These are phyloP conservation scores for Boletus patriciae DNA, from an alignment of 768 basidiomycete genomes.

Conservation along the genomic window DNA sequence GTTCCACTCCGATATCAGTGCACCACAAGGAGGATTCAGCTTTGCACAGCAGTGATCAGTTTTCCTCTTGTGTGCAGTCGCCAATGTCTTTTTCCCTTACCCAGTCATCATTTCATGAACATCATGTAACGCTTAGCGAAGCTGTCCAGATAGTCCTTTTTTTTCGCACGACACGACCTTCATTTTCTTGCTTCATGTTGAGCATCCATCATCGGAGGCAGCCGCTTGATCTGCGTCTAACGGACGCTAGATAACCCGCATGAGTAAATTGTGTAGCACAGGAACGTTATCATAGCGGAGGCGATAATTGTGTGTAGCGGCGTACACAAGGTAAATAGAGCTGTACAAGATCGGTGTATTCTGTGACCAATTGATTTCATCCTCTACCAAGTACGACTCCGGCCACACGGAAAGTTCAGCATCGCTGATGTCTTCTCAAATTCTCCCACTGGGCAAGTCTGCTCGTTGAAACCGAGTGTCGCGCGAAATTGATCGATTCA, in stretches of 20 bases:
- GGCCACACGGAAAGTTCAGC: neutral
- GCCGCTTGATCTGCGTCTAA: conserved; percentile 30
- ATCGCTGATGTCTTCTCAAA: conserved; percentile 81
- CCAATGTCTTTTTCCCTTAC: conserved; percentile 9
- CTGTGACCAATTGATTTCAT: neutral
- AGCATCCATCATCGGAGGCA: conserved; percentile 26
- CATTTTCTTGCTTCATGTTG: conserved; percentile 24
- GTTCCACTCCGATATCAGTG: conserved; percentile 85
- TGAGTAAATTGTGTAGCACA: conserved; percentile 20
- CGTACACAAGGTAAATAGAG: conserved; percentile 8
- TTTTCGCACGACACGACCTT: conserved; percentile 11
- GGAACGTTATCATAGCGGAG: conserved; percentile 22
- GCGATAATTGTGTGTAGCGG: conserved; percentile 18
- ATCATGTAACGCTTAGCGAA: conserved; percentile 15
- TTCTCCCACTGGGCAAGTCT: conserved; percentile 79
- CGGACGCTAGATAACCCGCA: conserved; percentile 30
- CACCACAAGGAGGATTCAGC: conserved; percentile 94
- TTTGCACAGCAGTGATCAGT: conserved; percentile 66
- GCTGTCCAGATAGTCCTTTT: conserved; percentile 14
- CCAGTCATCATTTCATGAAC: conserved; percentile 22
- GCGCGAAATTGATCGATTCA: neutral
- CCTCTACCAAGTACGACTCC: conserved; percentile 7
- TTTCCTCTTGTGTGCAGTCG: neutral
- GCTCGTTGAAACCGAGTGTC: neutral
- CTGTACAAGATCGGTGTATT: conserved; percentile 7